Percentiles rank a stretch among this genome's conserved stretches.
Evolutionary conservation across 1,284 basidiomycete genomes (phyloP).

Genomic region (Marasmius sp.): DNA sequence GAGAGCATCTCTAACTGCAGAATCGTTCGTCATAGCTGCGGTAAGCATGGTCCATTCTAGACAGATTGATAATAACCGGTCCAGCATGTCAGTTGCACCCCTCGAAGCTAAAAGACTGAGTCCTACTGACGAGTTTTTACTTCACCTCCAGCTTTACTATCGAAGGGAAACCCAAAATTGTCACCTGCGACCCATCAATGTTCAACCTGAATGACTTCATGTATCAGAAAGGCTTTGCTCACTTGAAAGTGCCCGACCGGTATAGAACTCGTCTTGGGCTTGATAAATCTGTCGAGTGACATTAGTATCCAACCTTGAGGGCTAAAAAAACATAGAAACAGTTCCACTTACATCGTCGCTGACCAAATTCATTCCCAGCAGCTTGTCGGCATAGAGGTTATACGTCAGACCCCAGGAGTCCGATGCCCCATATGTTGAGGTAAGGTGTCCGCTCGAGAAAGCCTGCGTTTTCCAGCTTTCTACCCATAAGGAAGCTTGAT

Average conservation of each 20-base stretch:
- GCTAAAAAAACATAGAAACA: not conserved
- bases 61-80: too few relatives aligned
- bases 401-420: slow-evolving; percentile 40
- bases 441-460: slow-evolving; percentile 19
- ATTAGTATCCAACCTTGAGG: not conserved
- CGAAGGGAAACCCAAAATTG: slow-evolving; percentile 25
- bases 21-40: slow-evolving; percentile 30
- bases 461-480: slow-evolving; percentile 24
- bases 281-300: slow-evolving; percentile 15
- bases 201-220: not conserved
- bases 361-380: slow-evolving; percentile 31
- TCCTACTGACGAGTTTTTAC: slow-evolving; percentile 28
- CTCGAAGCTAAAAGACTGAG: not conserved
- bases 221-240: not conserved
- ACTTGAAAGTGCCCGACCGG: slow-evolving; percentile 13
- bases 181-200: not conserved
- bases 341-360: slow-evolving; percentile 20
- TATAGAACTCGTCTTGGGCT: slow-evolving; percentile 22
- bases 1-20: slow-evolving; percentile 27
- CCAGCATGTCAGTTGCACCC: not conserved
- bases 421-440: slow-evolving; percentile 22
- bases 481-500: slow-evolving; percentile 19
- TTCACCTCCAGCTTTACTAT: slow-evolving; percentile 18
- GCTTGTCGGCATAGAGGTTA: slow-evolving; percentile 46
- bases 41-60: slow-evolving; percentile 41